Evolutionary conservation across 2,329 filamentous ascomycete genomes (phyloP), one percentile per base, ranked within the genome.

Genomic region (Arachnomyces sp.): DNA sequence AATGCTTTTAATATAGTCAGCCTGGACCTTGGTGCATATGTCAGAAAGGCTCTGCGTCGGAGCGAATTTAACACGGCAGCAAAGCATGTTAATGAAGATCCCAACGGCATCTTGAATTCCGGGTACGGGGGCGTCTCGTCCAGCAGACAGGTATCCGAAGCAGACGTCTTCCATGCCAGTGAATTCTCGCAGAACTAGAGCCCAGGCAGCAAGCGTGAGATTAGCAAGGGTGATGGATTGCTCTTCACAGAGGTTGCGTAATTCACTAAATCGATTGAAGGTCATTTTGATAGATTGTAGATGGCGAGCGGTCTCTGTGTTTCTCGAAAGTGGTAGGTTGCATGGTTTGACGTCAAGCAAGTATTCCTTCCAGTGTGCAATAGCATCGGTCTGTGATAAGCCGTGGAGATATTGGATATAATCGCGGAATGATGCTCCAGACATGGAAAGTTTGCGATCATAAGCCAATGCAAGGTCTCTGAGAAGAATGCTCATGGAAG

Each of bases 141-240:
- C 50, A 5, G 50, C 49, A 2, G 49, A 45, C 20, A 51, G 39
- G 28, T 51, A 52, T 7, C 48, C 48, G 35, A 52, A 52, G 20
- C 50, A 52, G 9, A 39, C 43, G n/a, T 36, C 67, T 2, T 60
- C 58, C 1, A 59, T 55, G 0, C 65, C 65, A 1, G 72, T 72
- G 46, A 73, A 74, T 3, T 56, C 56, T 2, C 66, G 61, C 2
- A 78, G 50, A 0, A 73, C 61, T 14, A 76, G 58, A 1, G 66
- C 68, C 74, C 74, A 77, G 0, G 64, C 63, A 17, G 72, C 60
- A 38, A 74, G 71, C 0, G 77, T 59, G 2, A 76, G 49, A 25
- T 66, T 72, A 0, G 73, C 68, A 0, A 71, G 45, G 0, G 73
- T 77, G 5, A 56, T 39, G 3, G 31, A 50, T 31, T 30, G 14